These are phyloP conservation scores for Moelleriella libera DNA, from an alignment of 2,329 filamentous ascomycete genomes.

Conservation along the genomic window DNA sequence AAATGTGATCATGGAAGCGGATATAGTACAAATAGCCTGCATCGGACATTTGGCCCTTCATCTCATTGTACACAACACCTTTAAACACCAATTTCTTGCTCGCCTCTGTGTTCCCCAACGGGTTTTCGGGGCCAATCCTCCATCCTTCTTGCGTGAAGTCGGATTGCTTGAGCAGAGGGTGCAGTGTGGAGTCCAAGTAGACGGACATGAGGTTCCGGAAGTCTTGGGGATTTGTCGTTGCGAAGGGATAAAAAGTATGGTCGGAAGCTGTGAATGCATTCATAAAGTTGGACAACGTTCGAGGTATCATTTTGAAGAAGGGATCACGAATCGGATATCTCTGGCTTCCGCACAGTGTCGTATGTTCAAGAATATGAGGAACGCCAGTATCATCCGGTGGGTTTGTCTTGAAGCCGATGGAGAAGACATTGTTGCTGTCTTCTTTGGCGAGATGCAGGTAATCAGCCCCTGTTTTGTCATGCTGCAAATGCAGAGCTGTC, in stretches of 20 bases:
- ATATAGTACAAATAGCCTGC: conserved; percentile 95
- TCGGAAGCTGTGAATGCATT: conserved; percentile 95
- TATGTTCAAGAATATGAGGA: conserved; percentile 95
- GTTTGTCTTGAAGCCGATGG: conserved; percentile 98
- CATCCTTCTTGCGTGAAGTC: conserved; percentile 97
- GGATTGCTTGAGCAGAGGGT: conserved; percentile 75
- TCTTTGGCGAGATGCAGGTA: conserved; percentile 91
- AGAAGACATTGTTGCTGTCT: conserved; percentile 98
- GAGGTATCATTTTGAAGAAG: conserved; percentile 99
- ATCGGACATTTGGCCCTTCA: conserved; percentile 99
- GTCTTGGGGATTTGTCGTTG: conserved; percentile 89
- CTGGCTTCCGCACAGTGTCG: conserved; percentile 86
- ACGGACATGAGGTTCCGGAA: conserved; percentile 94
- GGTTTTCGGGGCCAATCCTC: conserved; percentile 89
- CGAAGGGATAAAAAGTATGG: conserved; percentile 95
- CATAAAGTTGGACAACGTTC: conserved; percentile 99
- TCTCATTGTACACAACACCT: conserved; percentile 97
- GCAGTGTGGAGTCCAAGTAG: conserved; percentile 86
- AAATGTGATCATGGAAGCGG: conserved; percentile 85
- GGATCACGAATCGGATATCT: conserved; percentile 96
- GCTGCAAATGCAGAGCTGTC: conserved; percentile 77
- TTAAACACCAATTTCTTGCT: conserved; percentile 77
- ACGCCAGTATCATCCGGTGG: conserved; percentile 92
- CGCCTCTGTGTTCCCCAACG: conserved; percentile 39
- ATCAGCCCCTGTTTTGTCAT: conserved; percentile 91